Base-by-base conservation (phyloP, 768 basidiomycete species). In the Xerocomus potaroensis region DNA sequence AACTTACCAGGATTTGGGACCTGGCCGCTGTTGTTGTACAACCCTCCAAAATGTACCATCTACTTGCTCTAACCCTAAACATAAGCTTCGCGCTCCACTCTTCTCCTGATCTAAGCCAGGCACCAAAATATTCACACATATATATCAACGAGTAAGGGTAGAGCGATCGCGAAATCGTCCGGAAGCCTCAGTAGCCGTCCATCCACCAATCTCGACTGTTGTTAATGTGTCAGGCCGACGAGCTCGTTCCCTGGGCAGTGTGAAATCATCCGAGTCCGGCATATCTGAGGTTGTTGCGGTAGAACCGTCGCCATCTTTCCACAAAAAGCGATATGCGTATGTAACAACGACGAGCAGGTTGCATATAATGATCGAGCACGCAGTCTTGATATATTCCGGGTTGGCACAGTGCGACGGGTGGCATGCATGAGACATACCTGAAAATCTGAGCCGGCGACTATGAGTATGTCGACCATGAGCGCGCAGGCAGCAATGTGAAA, bases 281-380 rank as follows among this genome's bases (percentile, higher is more conserved):
- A n/a, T n/a, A n/a, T 50, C 41, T 11, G 23, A 32, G 8, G 49
- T 29, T 9, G 14, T 33, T 34, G 27, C 19, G 14, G 32, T 21
- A 0, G 22, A 33, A 14, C 39, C n/a, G 16, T 16, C 14, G 2
- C 16, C 16, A 11, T 50, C 30, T 9, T 5, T 19, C 29, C 21
- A 23, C 39, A 35, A 31, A 38, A 38, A 19, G 24, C 52, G 57
- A 36, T 57, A 57, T 11, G 15, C 15, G n/a, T 16, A 57, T 8
- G 55, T 57, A 35, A 58, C 55, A 18, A 48, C 36, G 11, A 57
- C 52, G 4, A 58, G 35, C 7, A 54, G 22, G 19, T 57, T 58
- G 35, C 55, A 58, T 22, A 57, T 33, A 3, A 54, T 54, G 24
- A 48, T 33, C 9, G 52, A 49, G 7, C 35, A n/a, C 2, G 41